A percentile compares a stretch with the other conserved stretches of the same genome.
phyloP scores from a whole-genome alignment of 2,329 filamentous ascomycete genomes.

The Thermomyces lanuginosus region DNA sequence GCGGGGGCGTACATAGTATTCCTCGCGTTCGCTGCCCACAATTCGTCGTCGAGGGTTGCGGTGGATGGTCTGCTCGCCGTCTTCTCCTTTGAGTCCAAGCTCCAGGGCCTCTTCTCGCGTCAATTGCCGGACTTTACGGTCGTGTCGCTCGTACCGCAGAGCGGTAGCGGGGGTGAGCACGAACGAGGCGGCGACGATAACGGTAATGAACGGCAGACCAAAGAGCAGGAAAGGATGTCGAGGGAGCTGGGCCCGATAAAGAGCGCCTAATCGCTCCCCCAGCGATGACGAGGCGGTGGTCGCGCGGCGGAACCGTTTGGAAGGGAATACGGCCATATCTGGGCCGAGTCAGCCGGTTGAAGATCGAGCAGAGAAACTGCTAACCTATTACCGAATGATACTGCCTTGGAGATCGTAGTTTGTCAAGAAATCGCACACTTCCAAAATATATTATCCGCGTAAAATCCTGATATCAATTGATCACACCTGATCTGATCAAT shows the following conservation, averaged over 20 bases:
- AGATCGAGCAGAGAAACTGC: not conserved
- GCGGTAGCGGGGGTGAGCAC: slow-evolving; percentile 88
- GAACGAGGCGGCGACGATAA: slow-evolving; percentile 86
- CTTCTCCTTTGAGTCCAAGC: slow-evolving; percentile 48
- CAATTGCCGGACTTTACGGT: slow-evolving; percentile 74
- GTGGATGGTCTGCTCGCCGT: slow-evolving; percentile 62
- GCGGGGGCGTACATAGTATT: slow-evolving; percentile 31
- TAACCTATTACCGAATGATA: too few relatives aligned
- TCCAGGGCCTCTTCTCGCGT: slow-evolving; percentile 74
- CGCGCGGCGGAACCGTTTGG: slow-evolving; percentile 53
- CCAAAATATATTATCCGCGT: too few relatives aligned
- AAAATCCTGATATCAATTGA: too few relatives aligned
- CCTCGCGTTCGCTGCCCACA: slow-evolving; percentile 28
- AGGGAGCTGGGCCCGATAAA: slow-evolving; percentile 59
- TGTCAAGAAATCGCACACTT: too few relatives aligned
- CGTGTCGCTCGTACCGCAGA: slow-evolving; percentile 81
- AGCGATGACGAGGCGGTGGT: slow-evolving; percentile 35
- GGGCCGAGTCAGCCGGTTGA: not conserved
- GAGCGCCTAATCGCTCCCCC: slow-evolving; percentile 51
- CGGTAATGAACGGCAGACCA: slow-evolving; percentile 75
- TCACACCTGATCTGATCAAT: too few relatives aligned
- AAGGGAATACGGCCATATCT: slow-evolving; percentile 47
- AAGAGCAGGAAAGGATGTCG: slow-evolving; percentile 83
- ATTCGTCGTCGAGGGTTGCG: slow-evolving; percentile 29
- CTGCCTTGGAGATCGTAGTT: too few relatives aligned